Conservation (phyloP, 164 flowering plant genomes). For the Dillenia suffruticosa region DNA sequence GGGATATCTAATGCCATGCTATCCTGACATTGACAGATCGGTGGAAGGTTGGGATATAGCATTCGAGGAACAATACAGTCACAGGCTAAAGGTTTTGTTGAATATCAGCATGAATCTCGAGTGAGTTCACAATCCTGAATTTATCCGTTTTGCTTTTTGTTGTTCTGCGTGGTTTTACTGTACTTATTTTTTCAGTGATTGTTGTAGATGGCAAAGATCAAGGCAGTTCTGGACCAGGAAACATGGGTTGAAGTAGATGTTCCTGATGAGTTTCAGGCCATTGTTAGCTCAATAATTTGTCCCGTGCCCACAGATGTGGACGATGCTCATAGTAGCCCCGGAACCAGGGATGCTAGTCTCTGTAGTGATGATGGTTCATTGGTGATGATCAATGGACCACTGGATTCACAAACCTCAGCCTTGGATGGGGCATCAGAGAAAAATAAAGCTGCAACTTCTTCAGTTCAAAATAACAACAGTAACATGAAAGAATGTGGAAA, state of each 20-base stretch:
- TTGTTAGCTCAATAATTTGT: conserved; percentile 42
- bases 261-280: conserved; percentile 92
- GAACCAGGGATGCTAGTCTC: conserved; percentile 16
- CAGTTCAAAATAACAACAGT: conserved; percentile 26
- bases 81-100: conserved; percentile 92
- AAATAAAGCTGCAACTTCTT: conserved; percentile 23
- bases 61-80: conserved; percentile 93
- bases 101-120: conserved; percentile 88
- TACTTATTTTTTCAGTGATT: conserved; percentile 11
- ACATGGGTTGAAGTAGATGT: conserved; percentile 95
- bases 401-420: conserved; percentile 17
- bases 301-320: conserved; percentile 26
- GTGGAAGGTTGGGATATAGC: conserved; percentile 98
- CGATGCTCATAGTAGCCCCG: conserved; percentile 20
- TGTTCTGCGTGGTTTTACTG: conserved; percentile 1
- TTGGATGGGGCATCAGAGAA: conserved; percentile 23
- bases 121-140: conserved; percentile 38
- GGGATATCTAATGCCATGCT: conserved; percentile 5
- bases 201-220: conserved; percentile 76
- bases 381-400: conserved; percentile 16
- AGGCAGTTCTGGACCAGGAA: conserved; percentile 98
- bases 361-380: conserved; percentile 24
- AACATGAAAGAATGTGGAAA: conserved; percentile 56
- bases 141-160: neutral
- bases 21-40: conserved; percentile 61